Base-by-base conservation (phyloP, 192 early-diverging fungal genomes). In the Coemansia guatemalensis region DNA sequence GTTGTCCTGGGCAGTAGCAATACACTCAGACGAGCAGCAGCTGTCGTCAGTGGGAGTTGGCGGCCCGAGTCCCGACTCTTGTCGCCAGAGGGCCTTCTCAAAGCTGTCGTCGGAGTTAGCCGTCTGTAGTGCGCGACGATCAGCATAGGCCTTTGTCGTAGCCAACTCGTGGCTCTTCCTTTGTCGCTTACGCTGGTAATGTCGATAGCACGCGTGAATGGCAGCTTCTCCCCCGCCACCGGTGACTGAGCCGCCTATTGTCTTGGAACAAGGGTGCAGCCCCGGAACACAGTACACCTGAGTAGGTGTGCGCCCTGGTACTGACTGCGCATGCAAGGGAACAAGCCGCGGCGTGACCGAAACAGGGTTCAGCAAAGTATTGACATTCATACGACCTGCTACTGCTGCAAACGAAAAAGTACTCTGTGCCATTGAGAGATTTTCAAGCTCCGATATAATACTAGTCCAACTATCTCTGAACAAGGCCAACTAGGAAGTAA, bases 51-150 rank as follows among this genome's bases (percentile, higher is more conserved):
- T 20, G n/a, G 22, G 53, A n/a, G 8, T 14, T 11, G 72, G 72
- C 58, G 72, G 66, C 3, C 72, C 72, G 8, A 68, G 58, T 1
- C 57, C 72, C 0, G 57, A 65, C 58, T 74, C 72, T 33, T 74
- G 65, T 17, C 60, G 51, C 65, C 72, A 74, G 17, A 67, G 48
- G 4, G 62, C 72, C 64, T 56, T 53, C 17, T 68, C 72, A 57
- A 50, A 68, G 4, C 53, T 22, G 6, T 66, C 66, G 6, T 54
- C 59, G 4, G 44, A 35, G 53, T 68, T 64, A 17, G 57, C 20
- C 41, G 56, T 54, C 2, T 52, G 50, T 25, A 9, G 50, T 52
- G 50, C 8, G 7, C 20, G n/a, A 8, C 8, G 14, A 52, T 52
- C 22, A 52, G 12, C n/a, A 8, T 8, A 18, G n/a, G 50, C 5